Evolutionary conservation across 441 rosid genomes (phyloP), one percentile per base, ranked within the genome.

Genomic region (Croton laevigatus): DNA sequence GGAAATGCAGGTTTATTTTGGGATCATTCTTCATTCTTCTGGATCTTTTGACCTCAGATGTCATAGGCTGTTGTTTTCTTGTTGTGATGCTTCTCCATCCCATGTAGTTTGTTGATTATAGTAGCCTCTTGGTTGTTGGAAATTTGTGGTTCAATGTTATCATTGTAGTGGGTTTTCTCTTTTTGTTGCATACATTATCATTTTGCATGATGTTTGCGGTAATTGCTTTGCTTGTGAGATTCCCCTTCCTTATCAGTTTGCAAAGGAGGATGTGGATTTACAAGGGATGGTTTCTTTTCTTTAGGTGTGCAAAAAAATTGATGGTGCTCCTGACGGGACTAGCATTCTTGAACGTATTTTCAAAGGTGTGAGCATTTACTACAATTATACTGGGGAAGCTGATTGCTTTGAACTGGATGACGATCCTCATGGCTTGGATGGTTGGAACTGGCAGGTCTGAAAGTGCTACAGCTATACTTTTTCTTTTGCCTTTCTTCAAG

Each of bases 361-460:
- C 70, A 79, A 84, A 72, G 98, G 96, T 62, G 76, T 85, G 46
- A 86, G 83, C 58, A 71, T 91, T 55, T 91, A 87, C 75, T 91
- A 93, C 84, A 93, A 93, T 81, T 89, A 83, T 68, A 89, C 89
- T 16, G 94, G 98, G 61, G 65, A 76, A 11, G 83, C 79, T 62
- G 79, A 79, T 59, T 89, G 98, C 85, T 91, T 91, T 74, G 60
- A 93, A 81, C 86, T 91, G 73, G 97, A 88, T 68, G 96, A 93
- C 79, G 97, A 93, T 81, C 98, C 97, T 68, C 97, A 93, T 73
- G 97, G 97, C 76, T 75, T 89, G 83, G 81, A 80, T 81, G 94
- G 96, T 52, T 89, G 98, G 98, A 79, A 89, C 74, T 93, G 94
- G 97, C 96, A 93, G 98, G 97, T 89, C 19, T 36, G 27, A 66